Evolutionary conservation across 2,329 filamentous ascomycete species (phyloP).

Genomic region (Metarhizium humberi): DNA sequence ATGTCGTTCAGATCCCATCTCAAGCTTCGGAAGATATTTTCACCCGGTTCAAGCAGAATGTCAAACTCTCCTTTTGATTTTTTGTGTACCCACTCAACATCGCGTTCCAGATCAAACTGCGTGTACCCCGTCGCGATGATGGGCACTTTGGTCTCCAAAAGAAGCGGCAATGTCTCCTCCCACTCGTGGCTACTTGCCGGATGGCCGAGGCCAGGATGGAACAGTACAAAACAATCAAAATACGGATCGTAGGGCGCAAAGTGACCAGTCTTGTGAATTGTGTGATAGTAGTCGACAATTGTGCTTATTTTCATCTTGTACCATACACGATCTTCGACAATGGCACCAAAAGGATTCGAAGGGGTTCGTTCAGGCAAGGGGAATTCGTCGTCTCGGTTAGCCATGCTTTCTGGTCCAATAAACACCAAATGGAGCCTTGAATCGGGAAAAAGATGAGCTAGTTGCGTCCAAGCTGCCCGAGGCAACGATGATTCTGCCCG

Average conservation of each 20-base stretch:
- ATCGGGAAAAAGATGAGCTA: slow-evolving; percentile 90
- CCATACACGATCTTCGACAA: slow-evolving; percentile 85
- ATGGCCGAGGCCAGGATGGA: slow-evolving; percentile 93
- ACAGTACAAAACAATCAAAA: slow-evolving; percentile 94
- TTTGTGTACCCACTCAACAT: slow-evolving; percentile 81
- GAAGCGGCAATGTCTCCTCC: slow-evolving; percentile 78
- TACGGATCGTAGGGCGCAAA: slow-evolving; percentile 97
- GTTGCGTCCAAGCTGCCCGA: slow-evolving; percentile 85
- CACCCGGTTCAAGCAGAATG: slow-evolving; percentile 79
- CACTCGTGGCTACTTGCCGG: slow-evolving; percentile 90
- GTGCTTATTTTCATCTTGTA: slow-evolving; percentile 93
- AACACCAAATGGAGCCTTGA: slow-evolving; percentile 87
- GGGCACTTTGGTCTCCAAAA: slow-evolving; percentile 91
- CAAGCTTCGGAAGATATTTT: slow-evolving; percentile 88
- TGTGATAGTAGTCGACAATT: slow-evolving; percentile 97
- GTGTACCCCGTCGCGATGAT: slow-evolving; percentile 95
- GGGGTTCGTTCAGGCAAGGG: slow-evolving; percentile 80
- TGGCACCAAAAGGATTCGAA: slow-evolving; percentile 82
- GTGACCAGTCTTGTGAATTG: slow-evolving; percentile 78
- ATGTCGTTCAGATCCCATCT: slow-evolving; percentile 96
- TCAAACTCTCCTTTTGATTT: slow-evolving; percentile 87
- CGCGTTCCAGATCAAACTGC: slow-evolving; percentile 86
- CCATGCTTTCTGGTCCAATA: slow-evolving; percentile 93
- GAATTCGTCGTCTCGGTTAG: slow-evolving; percentile 86
- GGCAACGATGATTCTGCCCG: slow-evolving; percentile 96